A percentile compares a stretch with the other conserved stretches of the same genome.
phyloP scores from a whole-genome alignment of 2,329 filamentous ascomycete species.

The Chrysoporthe austroafricana region DNA sequence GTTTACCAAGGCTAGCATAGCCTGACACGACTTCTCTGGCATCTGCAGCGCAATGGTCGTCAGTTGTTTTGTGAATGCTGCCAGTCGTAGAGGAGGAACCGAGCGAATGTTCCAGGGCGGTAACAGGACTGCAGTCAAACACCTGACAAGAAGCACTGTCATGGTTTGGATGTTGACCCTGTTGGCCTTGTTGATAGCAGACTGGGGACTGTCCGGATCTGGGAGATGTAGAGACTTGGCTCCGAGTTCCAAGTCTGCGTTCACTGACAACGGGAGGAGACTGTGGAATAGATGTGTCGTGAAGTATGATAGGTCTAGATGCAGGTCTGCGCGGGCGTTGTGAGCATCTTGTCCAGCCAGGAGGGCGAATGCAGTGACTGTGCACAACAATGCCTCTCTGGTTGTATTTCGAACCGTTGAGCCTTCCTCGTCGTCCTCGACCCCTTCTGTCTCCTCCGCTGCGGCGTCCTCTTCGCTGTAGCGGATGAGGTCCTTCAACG shows the following conservation, averaged over 20 bases:
- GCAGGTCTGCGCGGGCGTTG: slow-evolving; percentile 78
- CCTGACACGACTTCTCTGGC: slow-evolving; percentile 86
- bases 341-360: slow-evolving; percentile 91
- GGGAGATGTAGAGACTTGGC: slow-evolving; percentile 72
- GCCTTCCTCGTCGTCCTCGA: slow-evolving; percentile 51
- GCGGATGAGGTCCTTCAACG: slow-evolving; percentile 87
- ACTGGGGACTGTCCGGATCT: slow-evolving; percentile 60
- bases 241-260: slow-evolving; percentile 84
- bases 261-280: slow-evolving; percentile 75
- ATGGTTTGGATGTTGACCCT: slow-evolving; percentile 96
- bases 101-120: slow-evolving; percentile 74
- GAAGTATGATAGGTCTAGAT: slow-evolving; percentile 94
- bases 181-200: slow-evolving; percentile 44
- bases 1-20: slow-evolving; percentile 75
- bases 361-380: slow-evolving; percentile 94
- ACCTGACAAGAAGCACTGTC: slow-evolving; percentile 87
- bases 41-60: slow-evolving; percentile 81
- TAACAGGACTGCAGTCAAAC: slow-evolving; percentile 79
- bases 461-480: slow-evolving; percentile 66
- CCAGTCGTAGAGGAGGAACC: slow-evolving; percentile 81
- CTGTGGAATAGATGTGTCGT: slow-evolving; percentile 90
- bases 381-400: slow-evolving; percentile 89
- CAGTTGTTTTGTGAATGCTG: slow-evolving; percentile 90
- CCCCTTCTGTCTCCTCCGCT: slow-evolving; percentile 49
- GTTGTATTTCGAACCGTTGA: slow-evolving; percentile 69